Percentiles rank a stretch among this genome's conserved stretches.
Evolutionary conservation across 306 rosid genomes (phyloP).

Genomic region (Cicer chorassanicum): DNA sequence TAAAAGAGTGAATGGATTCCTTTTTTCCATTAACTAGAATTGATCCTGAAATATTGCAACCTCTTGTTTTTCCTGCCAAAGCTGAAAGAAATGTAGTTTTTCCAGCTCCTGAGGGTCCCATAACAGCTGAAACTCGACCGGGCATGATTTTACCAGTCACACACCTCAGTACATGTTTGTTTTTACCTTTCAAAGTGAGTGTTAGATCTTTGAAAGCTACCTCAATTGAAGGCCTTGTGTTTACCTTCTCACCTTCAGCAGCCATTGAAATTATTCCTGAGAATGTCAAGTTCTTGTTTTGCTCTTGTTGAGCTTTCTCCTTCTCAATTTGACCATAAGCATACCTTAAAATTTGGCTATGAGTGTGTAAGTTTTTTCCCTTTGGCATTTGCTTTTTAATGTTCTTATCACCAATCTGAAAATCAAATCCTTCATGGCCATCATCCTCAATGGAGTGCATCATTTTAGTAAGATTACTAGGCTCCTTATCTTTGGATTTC

Average conservation of each 20-base stretch:
- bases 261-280: conserved; percentile 83
- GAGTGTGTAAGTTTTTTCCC: conserved; percentile 63
- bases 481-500: conserved; percentile 54
- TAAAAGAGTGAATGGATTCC: conserved; percentile 68
- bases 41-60: conserved; percentile 69
- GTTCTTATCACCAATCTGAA: conserved; percentile 74
- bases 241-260: conserved; percentile 57
- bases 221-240: conserved; percentile 73
- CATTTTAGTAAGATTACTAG: conserved; percentile 66
- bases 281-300: conserved; percentile 73
- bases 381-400: conserved; percentile 65
- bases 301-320: conserved; percentile 83
- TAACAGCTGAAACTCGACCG: conserved; percentile 82
- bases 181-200: conserved; percentile 72
- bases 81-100: conserved; percentile 91
- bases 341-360: conserved; percentile 82
- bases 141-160: conserved; percentile 76
- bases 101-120: conserved; percentile 95
- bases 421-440: conserved; percentile 63
- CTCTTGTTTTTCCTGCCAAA: conserved; percentile 73
- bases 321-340: conserved; percentile 85
- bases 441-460: conserved; percentile 62
- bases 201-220: conserved; percentile 76
- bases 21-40: conserved; percentile 69
- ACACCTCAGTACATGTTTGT: conserved; percentile 65